Evolutionary conservation across 2,329 filamentous ascomycete species (phyloP).

Genomic region (Diaporthe humulicola): DNA sequence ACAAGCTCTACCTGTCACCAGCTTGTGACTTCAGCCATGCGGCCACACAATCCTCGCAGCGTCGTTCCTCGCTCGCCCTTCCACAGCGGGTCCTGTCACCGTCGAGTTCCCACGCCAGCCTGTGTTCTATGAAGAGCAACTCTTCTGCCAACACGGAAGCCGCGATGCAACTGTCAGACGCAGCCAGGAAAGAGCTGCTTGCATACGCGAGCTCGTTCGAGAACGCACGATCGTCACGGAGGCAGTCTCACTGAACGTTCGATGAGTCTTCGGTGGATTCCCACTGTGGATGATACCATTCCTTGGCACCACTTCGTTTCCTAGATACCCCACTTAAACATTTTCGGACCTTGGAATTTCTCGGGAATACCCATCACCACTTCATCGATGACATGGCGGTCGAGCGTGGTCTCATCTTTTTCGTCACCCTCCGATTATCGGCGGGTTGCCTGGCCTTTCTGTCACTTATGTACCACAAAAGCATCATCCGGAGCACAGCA

Average conservation of each 20-base stretch:
- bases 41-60: slow-evolving; percentile 55
- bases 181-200: slow-evolving; percentile 82
- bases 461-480: slow-evolving; percentile 42
- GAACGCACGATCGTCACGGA: slow-evolving; percentile 75
- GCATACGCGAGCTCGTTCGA: slow-evolving; percentile 93
- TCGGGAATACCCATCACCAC: slow-evolving; percentile 33
- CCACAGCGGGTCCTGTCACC: slow-evolving; percentile 66
- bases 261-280: slow-evolving; percentile 44
- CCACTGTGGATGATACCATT: slow-evolving; percentile 26
- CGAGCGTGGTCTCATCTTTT: slow-evolving; percentile 30
- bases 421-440: slow-evolving; percentile 26
- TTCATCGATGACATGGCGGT: slow-evolving; percentile 25
- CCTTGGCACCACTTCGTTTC: slow-evolving; percentile 52
- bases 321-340: slow-evolving; percentile 51
- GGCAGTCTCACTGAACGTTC: slow-evolving; percentile 65
- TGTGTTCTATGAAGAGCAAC: slow-evolving; percentile 81
- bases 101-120: slow-evolving; percentile 86
- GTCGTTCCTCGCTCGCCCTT: slow-evolving; percentile 55
- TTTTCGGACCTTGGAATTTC: slow-evolving; percentile 31
- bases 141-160: slow-evolving; percentile 66
- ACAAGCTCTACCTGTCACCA: slow-evolving; percentile 77
- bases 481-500: slow-evolving; percentile 48
- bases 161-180: slow-evolving; percentile 75
- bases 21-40: slow-evolving; percentile 81
- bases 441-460: slow-evolving; percentile 31